Base-by-base conservation (phyloP, 495 filamentous ascomycete species). In the Aspergillus diversus region DNA sequence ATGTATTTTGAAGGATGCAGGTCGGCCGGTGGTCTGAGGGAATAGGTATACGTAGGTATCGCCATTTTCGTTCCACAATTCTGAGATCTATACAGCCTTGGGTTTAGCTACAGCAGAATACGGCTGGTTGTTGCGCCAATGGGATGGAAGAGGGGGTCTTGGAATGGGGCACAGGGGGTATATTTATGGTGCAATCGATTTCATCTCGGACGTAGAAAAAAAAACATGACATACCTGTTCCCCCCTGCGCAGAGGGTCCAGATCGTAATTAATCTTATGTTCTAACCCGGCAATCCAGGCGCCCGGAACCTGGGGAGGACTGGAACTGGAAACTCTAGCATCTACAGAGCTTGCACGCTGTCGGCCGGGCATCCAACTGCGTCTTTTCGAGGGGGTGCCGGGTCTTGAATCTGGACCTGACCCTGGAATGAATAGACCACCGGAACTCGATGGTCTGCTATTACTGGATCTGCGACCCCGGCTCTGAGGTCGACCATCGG, bases 41-140 rank as follows among this genome's bases (percentile, higher is more conserved):
- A 91, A 90, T 7, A 98, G 78, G 69, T 95, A 96, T 32, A 99
- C 84, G 57, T 86, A 86, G n/a, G 92, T 89, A 70, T 94, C 90
- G 17, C 90, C 92, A 47, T 81, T 70, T 39, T 95, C 90, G 65
- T 93, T 89, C 96, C 96, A 98, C 33, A 99, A 74, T 75, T 98
- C 96, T 0, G 87, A 81, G 11, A 96, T 84, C 90, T 94, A 57
- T 31, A 9, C 8, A 33, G 48, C 27, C 12, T 34, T 58, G 49
- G 4, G 27, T 9, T 66, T 62, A 59, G 64, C 49, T 33, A 55
- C n/a, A 4, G 13, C 13, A 16, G 16, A 31, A 48, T 32, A 33
- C n/a, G 17, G 50, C 16, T 33, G 37, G 9, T 4, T 42, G 15
- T 46, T 35, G 32, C 27, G 13, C 54, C 16, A 48, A 33, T 34